These are phyloP conservation scores for Xylaria polymorpha DNA, from an alignment of 2,329 filamentous ascomycete species.

Conservation along the genomic window DNA sequence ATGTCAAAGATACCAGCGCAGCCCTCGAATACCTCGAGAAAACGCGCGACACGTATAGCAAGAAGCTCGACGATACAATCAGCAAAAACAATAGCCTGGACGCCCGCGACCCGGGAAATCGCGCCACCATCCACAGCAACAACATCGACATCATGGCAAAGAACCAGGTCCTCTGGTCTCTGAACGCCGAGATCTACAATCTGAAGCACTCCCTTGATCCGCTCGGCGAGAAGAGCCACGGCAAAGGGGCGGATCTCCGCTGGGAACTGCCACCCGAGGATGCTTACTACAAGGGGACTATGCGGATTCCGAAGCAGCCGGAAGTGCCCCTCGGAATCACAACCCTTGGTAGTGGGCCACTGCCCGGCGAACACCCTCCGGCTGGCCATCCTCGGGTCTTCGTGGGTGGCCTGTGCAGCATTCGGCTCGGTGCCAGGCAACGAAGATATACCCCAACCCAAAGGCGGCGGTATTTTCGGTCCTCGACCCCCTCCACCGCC, in stretches of 20 bases:
- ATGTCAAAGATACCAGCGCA: background rate
- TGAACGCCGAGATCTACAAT: constrained; percentile 39
- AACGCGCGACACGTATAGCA: constrained; percentile 19
- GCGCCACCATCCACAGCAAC: constrained; percentile 34
- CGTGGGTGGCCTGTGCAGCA: constrained; percentile 32
- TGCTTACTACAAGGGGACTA: constrained; percentile 28
- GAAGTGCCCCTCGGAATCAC: constrained; percentile 36
- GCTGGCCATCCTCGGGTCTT: constrained; percentile 37
- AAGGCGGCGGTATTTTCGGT: background rate
- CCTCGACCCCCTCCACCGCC: background rate
- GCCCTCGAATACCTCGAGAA: constrained; percentile 18
- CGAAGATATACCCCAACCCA: background rate
- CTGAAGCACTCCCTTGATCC: constrained; percentile 27
- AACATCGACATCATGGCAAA: constrained; percentile 43
- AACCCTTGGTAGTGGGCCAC: constrained; percentile 33
- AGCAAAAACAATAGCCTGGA: constrained; percentile 37
- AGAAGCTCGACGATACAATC: constrained; percentile 15
- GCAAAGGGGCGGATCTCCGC: constrained; percentile 16
- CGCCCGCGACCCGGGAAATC: constrained; percentile 38
- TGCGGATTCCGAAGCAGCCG: constrained; percentile 17
- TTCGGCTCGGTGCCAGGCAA: constrained; percentile 25
- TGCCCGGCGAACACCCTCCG: constrained; percentile 40
- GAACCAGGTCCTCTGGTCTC: constrained; percentile 40
- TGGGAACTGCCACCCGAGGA: constrained; percentile 14
- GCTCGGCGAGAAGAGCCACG: background rate